A percentile compares a stretch with the other conserved stretches of the same genome.
phyloP scores from a whole-genome alignment of 768 basidiomycete species.

The Tephrocybe sp. region DNA sequence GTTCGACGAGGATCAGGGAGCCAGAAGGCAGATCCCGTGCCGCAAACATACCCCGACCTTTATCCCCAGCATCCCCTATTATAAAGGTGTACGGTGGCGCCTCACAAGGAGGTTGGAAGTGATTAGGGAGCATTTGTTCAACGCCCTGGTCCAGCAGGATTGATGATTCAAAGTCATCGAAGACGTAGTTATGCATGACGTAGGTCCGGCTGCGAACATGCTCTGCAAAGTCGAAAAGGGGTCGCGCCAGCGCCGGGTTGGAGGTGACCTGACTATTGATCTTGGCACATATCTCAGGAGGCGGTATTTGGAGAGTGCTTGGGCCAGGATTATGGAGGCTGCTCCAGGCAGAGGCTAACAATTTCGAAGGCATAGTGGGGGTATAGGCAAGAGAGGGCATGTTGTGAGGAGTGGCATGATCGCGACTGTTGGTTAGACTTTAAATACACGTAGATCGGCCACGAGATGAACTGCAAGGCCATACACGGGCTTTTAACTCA shows the following conservation, averaged over 20 bases:
- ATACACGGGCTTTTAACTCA: background rate
- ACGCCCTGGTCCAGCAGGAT: constrained; percentile 30
- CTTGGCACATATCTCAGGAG: constrained; percentile 15
- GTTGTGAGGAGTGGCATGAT: constrained; percentile 5
- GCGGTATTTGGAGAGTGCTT: constrained; percentile 9
- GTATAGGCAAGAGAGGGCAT: constrained; percentile 11
- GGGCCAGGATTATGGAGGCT: background rate
- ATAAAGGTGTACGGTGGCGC: constrained; percentile 14
- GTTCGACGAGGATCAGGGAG: constrained; percentile 34
- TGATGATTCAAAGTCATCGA: constrained; percentile 21
- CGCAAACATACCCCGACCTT: constrained; percentile 38
- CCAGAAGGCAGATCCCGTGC: constrained; percentile 29
- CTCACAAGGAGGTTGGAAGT: constrained; percentile 7
- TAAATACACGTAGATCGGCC: constrained; percentile 8
- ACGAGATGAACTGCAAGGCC: constrained; percentile 10
- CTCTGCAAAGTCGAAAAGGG: constrained; percentile 26
- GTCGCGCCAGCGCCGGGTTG: constrained; percentile 20
- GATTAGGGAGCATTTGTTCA: constrained; percentile 22
- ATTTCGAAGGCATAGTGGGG: background rate
- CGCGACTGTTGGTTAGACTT: constrained; percentile 3
- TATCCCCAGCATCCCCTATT: constrained; percentile 25
- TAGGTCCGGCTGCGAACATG: constrained; percentile 25
- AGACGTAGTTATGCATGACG: constrained; percentile 19
- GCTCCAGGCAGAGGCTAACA: constrained; percentile 9
- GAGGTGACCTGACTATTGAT: constrained; percentile 21